These are phyloP conservation scores for Citrus australasica DNA, from an alignment of 345 rosid genomes.

Conservation along the genomic window DNA sequence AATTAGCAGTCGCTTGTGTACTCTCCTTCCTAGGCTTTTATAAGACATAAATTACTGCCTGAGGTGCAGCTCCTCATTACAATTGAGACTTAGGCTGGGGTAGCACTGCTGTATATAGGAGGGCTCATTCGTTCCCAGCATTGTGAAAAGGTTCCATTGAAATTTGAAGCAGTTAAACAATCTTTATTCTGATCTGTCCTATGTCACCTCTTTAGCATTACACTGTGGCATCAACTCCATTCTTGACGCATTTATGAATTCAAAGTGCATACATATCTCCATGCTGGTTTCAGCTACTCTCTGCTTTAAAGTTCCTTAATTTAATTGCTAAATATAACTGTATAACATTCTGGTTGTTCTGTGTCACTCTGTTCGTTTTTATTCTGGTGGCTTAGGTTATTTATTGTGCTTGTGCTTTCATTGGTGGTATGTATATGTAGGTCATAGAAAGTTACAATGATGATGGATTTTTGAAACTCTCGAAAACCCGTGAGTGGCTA, in stretches of 20 bases:
- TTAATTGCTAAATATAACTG: neutral
- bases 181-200: neutral
- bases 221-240: neutral
- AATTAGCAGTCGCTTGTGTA: neutral
- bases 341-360: neutral
- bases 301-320: neutral
- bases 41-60: neutral
- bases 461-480: constrained; percentile 74
- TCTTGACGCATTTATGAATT: neutral
- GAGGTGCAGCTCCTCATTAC: neutral
- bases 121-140: neutral
- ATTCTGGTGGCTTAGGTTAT: neutral
- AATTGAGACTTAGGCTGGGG: neutral
- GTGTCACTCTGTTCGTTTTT: neutral
- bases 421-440: constrained; percentile 29
- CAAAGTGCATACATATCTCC: neutral
- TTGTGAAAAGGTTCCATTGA: neutral
- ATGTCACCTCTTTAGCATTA: neutral
- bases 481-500: constrained; percentile 70
- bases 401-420: neutral
- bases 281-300: neutral
- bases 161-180: neutral
- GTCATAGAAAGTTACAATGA: constrained; percentile 22
- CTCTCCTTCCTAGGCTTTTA: neutral
- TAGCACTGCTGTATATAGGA: neutral